Base-by-base conservation (phyloP, 129 eudicot species). In the Ambrosia trifida region DNA sequence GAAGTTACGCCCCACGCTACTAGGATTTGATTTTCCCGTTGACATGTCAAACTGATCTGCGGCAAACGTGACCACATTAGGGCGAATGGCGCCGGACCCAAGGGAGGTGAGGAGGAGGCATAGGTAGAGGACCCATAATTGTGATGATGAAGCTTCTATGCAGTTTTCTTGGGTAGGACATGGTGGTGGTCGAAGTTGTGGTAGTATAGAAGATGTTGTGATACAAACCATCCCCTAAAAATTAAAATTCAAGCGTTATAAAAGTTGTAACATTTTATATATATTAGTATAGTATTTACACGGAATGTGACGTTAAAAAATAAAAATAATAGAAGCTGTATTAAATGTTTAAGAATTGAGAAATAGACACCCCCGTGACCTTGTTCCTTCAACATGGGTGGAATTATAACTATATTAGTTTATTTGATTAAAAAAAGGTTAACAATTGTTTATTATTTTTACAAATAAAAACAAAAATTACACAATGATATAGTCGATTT, bases 1-100 rank as follows among this genome's bases (percentile, higher is more conserved):
- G 82, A 89, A 93, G 46, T 89, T 93, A 77, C 98, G 91, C 14
- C 81, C 77, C 69, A 67, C 69, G 11, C 78, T 79, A 32, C 83
- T 68, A 3, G 86, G 73, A 62, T 86, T 90, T 9, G 80, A 63
- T 66, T 88, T 83, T 4, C 83, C 60, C 28, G 85, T 89, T 68
- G 76, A 58, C 98, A 93, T 93, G 82, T 89, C 98, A 6, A 93
- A 78, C 6, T 93, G 98, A 45, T 93, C 96, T 3, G 98, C 98
- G 1, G 98, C 98, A 51, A 93, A 93, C 3, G 98, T 93, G 44
- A 89, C 90, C 0, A 93, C 95, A 36, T 91, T 87, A 11, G 98
- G 98, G 72, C 96, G 76, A 32, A 87, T 73, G 52, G 96, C 98
- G 11, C 95, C 98, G 1, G 88, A 81, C 3, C 98, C 98, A 1